These are phyloP conservation scores for Diaporthe ampelina DNA, from an alignment of 2,329 filamentous ascomycete species.

Conservation along the genomic window DNA sequence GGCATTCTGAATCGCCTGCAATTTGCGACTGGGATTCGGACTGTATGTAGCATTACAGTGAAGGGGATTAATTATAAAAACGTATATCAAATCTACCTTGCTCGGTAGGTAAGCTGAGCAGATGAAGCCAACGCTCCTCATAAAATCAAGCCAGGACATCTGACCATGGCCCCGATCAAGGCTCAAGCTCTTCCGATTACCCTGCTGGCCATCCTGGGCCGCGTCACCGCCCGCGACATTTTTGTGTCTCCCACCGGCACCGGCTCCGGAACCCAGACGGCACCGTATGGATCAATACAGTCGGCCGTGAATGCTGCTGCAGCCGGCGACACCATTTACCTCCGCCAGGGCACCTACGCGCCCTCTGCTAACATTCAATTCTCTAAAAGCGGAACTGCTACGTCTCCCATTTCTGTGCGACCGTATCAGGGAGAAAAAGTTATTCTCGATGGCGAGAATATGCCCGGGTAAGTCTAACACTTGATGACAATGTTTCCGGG, in stretches of 20 bases:
- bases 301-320: slow-evolving; percentile 59
- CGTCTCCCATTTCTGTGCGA: slow-evolving; percentile 42
- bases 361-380: slow-evolving; percentile 63
- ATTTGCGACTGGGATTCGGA: not conserved
- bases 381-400: slow-evolving; percentile 56
- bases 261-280: slow-evolving; percentile 54
- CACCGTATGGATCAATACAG: slow-evolving; percentile 62
- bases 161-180: not conserved
- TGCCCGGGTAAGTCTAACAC: slow-evolving; percentile 4
- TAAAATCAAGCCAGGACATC: not conserved
- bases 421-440: slow-evolving; percentile 11
- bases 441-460: slow-evolving; percentile 12
- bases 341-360: slow-evolving; percentile 60
- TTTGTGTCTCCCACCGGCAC: slow-evolving; percentile 61
- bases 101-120: not conserved
- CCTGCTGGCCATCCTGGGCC: slow-evolving; percentile 3
- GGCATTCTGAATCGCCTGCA: not conserved
- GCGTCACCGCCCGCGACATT: slow-evolving; percentile 48
- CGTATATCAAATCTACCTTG: not conserved
- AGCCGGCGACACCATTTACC: slow-evolving; percentile 61
- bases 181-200: not conserved
- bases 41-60: not conserved
- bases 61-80: not conserved
- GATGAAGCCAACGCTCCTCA: not conserved
- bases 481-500: not conserved